These are phyloP conservation scores for Blepharisma stoltei DNA, from an alignment of 73 alveolate species.

Conservation along the genomic window DNA sequence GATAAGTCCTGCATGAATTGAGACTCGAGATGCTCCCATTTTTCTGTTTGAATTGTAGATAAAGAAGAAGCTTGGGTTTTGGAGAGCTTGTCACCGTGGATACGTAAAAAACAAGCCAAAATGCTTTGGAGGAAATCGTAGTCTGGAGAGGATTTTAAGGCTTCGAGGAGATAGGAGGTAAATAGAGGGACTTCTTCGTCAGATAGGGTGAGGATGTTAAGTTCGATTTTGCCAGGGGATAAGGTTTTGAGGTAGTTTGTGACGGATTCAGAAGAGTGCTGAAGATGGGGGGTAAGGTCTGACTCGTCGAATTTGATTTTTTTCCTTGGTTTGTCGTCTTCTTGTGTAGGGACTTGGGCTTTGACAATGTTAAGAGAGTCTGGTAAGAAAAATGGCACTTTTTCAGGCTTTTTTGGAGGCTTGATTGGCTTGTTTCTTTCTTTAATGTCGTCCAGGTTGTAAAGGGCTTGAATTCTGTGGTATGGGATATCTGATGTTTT, in stretches of 20 bases:
- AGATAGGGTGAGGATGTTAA: background rate
- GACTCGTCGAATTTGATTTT: background rate
- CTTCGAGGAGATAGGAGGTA: background rate
- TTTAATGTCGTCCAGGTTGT: constrained; percentile 55
- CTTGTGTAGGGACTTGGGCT: background rate
- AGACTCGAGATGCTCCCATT: background rate
- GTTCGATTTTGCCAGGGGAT: constrained; percentile 23
- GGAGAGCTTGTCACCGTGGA: background rate
- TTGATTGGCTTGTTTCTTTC: constrained; percentile 63
- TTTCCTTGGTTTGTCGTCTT: background rate
- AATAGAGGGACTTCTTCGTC: background rate
- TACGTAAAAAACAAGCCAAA: constrained; percentile 2
- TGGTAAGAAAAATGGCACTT: constrained; percentile 66
- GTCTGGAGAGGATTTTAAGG: background rate
- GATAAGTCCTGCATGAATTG: background rate
- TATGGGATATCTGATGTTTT: constrained; percentile 3
- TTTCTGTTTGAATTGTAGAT: background rate
- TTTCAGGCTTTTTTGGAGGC: constrained; percentile 50
- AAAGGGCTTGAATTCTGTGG: constrained; percentile 15
- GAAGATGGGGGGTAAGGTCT: background rate
- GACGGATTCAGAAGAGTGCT: background rate
- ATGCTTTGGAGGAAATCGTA: constrained; percentile 19
- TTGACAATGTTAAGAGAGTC: constrained; percentile 11
- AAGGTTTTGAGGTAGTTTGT: background rate
- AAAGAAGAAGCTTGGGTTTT: background rate